phyloP scores from a whole-genome alignment of 225 moss, liverwort and hornwort genomes.

The Physcomitrium patens region DNA sequence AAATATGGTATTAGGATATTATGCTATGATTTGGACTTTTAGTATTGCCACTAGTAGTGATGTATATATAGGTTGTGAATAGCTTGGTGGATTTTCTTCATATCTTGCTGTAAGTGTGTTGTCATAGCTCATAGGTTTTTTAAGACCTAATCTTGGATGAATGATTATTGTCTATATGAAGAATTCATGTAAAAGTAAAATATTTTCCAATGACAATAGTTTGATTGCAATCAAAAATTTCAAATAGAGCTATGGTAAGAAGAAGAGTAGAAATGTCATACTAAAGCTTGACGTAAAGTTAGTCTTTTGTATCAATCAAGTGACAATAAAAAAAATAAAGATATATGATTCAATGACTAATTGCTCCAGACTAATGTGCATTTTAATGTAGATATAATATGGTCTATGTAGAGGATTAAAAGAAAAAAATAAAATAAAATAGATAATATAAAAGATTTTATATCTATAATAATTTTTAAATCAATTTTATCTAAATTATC shows the following conservation, averaged over 20 bases:
- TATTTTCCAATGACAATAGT: slow-evolving; percentile 54
- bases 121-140: neutral
- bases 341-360: slow-evolving; percentile 30
- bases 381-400: too few species aligned
- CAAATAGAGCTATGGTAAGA: slow-evolving; percentile 83
- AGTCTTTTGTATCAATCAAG: slow-evolving; percentile 69
- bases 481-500: too few species aligned
- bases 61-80: neutral
- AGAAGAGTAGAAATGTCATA: slow-evolving; percentile 83
- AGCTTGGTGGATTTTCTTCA: neutral
- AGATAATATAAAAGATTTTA: too few species aligned
- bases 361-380: neutral
- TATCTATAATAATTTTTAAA: too few species aligned
- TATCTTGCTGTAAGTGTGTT: neutral
- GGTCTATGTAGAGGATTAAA: neutral
- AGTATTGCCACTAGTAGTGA: too few species aligned
- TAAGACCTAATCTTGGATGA: neutral
- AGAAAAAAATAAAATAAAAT: too few species aligned
- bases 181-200: neutral
- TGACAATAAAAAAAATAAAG: slow-evolving; percentile 88
- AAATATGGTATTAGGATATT: neutral
- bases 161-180: too few species aligned
- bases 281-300: slow-evolving; percentile 83
- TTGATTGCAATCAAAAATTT: slow-evolving; percentile 57
- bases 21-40: neutral